Base-by-base conservation (phyloP, 2,329 filamentous ascomycete species). In the Fusarium aywerte region DNA sequence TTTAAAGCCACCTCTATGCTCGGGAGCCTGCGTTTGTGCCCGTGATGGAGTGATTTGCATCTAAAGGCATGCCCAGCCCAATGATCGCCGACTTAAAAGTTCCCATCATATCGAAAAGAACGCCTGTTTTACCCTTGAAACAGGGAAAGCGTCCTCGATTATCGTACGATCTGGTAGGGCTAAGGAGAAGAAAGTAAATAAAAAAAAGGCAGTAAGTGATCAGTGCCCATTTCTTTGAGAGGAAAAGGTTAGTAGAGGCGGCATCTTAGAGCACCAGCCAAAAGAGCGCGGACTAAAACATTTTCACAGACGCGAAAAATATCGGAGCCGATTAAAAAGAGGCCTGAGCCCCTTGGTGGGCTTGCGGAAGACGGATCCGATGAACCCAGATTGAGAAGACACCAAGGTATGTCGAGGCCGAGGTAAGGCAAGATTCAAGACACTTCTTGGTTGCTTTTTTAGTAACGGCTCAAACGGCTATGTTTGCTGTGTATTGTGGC, bases 351-450 rank as follows among this genome's bases (percentile, higher is more conserved):
- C 43, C 45, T 33, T 29, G 20, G 33, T 39, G 32, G 32, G 55
- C 40, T 63, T 57, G 29, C 50, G 43, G 58, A 38, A 57, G 38
- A 51, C 60, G 29, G 38, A 44, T 43, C 50, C 43, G 39, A 57
- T 33, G 38, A 57, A 39, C 21, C 43, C 58, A 50, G 43, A 31
- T 35, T 40, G 20, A 60, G 58, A 50, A 18, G 16, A 62, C 7
- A 23, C 23, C 21, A 25, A 13, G 11, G 16, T 5, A 48, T 36
- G 29, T 58, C 52, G 51, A 48, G 50, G 23, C 43, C 40, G 18
- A 21, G 27, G 33, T 54, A 15, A 43, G 23, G 51, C 20, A 58
- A 31, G 40, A 12, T 16, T 31, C 18, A 18, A 44, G 12, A 15
- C 49, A 29, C 42, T 38, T 58, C 33, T 35, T 39, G 54, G 15